Evolutionary conservation across 306 rosid genomes (phyloP).

Genomic region (Cucurbita maxima): DNA sequence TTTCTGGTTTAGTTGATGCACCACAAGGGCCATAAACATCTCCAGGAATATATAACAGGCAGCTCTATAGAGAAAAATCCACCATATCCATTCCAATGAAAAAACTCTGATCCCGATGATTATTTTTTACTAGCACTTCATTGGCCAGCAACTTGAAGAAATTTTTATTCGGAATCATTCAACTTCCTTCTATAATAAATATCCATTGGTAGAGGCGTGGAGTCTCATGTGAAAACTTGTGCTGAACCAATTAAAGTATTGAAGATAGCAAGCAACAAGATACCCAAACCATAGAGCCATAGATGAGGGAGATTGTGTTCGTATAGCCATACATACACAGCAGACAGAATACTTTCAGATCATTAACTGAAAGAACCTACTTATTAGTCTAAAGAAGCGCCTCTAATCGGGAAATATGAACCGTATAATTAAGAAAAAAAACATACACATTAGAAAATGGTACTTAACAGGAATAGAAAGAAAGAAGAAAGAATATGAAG

Average conservation of each 20-base stretch:
- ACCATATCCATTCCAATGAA: not conserved
- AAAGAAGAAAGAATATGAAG: not conserved
- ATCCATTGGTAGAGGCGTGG: not conserved
- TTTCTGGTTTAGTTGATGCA: slow-evolving; percentile 6
- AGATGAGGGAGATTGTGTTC: not conserved
- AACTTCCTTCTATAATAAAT: not conserved
- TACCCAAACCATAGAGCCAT: not conserved
- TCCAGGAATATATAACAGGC: not conserved
- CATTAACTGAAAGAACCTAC: not conserved
- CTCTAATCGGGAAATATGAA: not conserved
- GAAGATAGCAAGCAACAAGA: not conserved
- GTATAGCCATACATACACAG: not conserved
- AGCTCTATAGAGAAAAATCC: slow-evolving; percentile 3
- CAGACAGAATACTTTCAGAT: not conserved
- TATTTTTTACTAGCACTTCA: not conserved
- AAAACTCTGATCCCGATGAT: not conserved
- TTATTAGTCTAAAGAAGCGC: too few relatives aligned
- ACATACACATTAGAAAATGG: not conserved
- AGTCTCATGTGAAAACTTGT: not conserved
- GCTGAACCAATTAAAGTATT: not conserved
- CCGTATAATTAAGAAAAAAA: not conserved
- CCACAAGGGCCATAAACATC: slow-evolving; percentile 1
- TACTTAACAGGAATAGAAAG: not conserved
- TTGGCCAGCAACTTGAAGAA: not conserved
- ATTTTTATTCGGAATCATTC: not conserved